Conservation (phyloP, 2,329 filamentous ascomycete species). For the Penicillium sp. region DNA sequence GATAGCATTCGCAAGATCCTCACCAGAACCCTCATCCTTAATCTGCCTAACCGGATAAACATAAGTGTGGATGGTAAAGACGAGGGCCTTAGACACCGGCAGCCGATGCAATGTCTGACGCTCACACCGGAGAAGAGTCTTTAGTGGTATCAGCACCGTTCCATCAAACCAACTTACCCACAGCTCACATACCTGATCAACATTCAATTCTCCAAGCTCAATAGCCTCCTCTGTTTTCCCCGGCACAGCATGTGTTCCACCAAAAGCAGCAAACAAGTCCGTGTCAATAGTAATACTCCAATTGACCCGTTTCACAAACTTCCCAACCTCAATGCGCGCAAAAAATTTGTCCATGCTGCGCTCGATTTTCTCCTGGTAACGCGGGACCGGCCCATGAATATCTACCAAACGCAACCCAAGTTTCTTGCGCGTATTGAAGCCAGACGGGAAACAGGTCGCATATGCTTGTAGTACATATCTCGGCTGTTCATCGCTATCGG, state of each 20-base stretch:
- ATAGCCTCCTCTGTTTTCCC: constrained; percentile 15
- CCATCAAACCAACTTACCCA: background rate
- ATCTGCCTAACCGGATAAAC: constrained; percentile 48
- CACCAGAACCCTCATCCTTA: constrained; percentile 49
- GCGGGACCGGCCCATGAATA: constrained; percentile 53
- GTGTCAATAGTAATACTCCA: constrained; percentile 37
- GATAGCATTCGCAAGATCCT: constrained; percentile 49
- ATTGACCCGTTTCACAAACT: constrained; percentile 49
- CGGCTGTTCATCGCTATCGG: constrained; percentile 16
- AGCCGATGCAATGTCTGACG: constrained; percentile 55
- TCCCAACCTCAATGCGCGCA: constrained; percentile 45
- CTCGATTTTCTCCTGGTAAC: constrained; percentile 49
- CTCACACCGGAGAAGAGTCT: constrained; percentile 49
- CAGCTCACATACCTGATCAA: constrained; percentile 35
- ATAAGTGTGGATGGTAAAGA: constrained; percentile 58
- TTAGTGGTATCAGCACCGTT: constrained; percentile 8
- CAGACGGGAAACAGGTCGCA: constrained; percentile 49
- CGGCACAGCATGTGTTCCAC: constrained; percentile 26
- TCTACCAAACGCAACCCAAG: constrained; percentile 44
- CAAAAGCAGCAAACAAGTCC: constrained; percentile 36
- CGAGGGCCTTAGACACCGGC: constrained; percentile 45
- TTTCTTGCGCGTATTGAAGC: constrained; percentile 51
- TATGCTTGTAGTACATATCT: constrained; percentile 52
- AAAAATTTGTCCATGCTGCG: constrained; percentile 57
- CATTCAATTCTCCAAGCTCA: constrained; percentile 34